Evolutionary conservation across 2,329 filamentous ascomycete species (phyloP), one percentile per base, ranked within the genome.

Genomic region (Pseudocercospora ulei): DNA sequence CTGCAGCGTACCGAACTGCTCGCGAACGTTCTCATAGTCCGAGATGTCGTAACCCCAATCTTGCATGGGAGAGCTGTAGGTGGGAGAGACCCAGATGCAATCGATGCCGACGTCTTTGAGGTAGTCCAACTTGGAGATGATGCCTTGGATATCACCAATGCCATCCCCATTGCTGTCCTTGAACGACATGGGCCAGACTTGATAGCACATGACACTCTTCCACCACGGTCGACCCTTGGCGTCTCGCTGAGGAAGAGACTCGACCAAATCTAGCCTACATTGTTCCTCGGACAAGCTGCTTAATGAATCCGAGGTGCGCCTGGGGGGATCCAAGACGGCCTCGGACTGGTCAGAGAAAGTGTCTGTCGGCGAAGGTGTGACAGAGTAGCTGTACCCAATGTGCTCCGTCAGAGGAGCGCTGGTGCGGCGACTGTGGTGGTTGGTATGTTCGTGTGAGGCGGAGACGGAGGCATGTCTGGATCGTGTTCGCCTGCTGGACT

Each of bases 11-110:
- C 80, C 80, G 50, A 82, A 84, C 1, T 73, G 70, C 2, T 67
- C 62, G 49, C 82, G 71, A 17, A 84, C 73, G 16, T 66, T 66
- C 54, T 79, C 72, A 48, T 84, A 83, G 56, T 83, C 71, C 14
- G 72, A 68, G 33, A 81, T 74, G 53, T 81, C 79, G 53, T 82
- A 82, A 19, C 48, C 78, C 76, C 81, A 80, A 49, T 82, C 78
- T 3, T 73, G 63, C 51, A 79, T 73, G 0, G 78, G 78, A 11
- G 47, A 51, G 3, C 68, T 72, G 45, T 76, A 71, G 56, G 80
- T 74, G 7, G 79, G 80, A 30, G 71, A 80, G 1, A 80, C 59
- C 78, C 79, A 82, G 40, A 83, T 65, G 5, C 74, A 68, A 49
- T 82, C 71, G 11, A 78, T 63, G 0, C 78, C 78, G 0, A 82